phyloP scores from a whole-genome alignment of 169 alveolate species.

The Plasmodium vivax region DNA sequence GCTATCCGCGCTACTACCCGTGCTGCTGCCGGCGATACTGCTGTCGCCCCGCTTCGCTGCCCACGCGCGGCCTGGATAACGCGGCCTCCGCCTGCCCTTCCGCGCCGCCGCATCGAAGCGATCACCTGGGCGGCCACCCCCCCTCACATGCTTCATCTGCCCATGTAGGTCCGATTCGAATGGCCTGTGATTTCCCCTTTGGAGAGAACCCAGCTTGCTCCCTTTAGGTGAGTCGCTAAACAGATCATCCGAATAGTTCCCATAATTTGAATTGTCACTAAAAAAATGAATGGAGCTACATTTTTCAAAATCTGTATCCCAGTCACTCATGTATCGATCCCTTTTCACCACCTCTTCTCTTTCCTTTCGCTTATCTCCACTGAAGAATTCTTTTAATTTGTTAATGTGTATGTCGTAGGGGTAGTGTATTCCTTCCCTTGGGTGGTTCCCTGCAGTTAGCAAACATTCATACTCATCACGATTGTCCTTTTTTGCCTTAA shows the following conservation, averaged over 20 bases:
- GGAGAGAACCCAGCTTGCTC: background rate
- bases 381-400: constrained; percentile 15
- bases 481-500: background rate
- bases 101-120: background rate
- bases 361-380: background rate
- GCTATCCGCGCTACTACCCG: background rate
- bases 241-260: constrained; percentile 7
- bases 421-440: background rate
- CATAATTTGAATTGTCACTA: constrained; percentile 53
- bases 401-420: background rate
- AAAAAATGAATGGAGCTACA: constrained; percentile 55
- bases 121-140: background rate
- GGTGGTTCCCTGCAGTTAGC: background rate
- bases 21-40: background rate
- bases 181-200: background rate
- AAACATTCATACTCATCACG: constrained; percentile 12
- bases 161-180: background rate
- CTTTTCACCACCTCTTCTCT: background rate
- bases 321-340: constrained; percentile 17
- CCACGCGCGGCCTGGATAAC: background rate
- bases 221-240: background rate
- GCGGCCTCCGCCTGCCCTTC: background rate
- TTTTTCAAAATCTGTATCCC: constrained; percentile 34
- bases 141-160: background rate
- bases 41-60: background rate